These are phyloP conservation scores for Agastache rugosa DNA, from an alignment of 257 asterid species.

Conservation along the genomic window DNA sequence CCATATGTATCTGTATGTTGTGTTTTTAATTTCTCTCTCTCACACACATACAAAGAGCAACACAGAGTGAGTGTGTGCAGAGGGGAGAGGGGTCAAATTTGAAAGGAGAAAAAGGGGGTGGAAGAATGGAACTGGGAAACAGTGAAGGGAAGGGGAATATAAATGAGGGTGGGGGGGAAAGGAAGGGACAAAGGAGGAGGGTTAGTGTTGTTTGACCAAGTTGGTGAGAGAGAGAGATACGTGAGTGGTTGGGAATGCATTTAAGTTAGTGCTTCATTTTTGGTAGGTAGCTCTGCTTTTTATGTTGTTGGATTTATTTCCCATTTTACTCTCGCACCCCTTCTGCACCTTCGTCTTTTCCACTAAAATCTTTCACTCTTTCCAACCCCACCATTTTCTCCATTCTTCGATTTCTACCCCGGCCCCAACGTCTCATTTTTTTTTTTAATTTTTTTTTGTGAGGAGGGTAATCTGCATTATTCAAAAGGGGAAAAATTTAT, in stretches of 20 bases:
- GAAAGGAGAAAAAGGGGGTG: not conserved
- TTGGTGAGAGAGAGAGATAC: not conserved
- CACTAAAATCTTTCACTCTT: not conserved
- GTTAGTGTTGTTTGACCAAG: conserved; percentile 17
- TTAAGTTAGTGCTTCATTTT: conserved; percentile 19
- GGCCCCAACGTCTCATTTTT: too few species aligned
- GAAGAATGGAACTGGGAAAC: not conserved
- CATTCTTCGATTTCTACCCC: not conserved
- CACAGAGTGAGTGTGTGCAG: too few species aligned
- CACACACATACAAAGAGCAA: not conserved
- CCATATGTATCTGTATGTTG: not conserved
- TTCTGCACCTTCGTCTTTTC: not conserved
- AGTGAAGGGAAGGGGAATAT: not conserved
- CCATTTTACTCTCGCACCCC: not conserved
- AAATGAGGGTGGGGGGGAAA: conserved; percentile 1
- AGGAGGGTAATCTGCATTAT: too few species aligned
- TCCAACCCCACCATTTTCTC: not conserved
- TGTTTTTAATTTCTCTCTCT: not conserved
- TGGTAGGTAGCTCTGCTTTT: conserved; percentile 24
- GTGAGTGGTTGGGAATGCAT: conserved; percentile 24
- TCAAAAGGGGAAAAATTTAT: too few species aligned
- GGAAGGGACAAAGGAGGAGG: not conserved
- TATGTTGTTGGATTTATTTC: not conserved
- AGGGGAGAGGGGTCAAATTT: not conserved
- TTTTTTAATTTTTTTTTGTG: too few species aligned